Conservation (phyloP, 108 stramenopile species). For the Conticribra guillardii region DNA sequence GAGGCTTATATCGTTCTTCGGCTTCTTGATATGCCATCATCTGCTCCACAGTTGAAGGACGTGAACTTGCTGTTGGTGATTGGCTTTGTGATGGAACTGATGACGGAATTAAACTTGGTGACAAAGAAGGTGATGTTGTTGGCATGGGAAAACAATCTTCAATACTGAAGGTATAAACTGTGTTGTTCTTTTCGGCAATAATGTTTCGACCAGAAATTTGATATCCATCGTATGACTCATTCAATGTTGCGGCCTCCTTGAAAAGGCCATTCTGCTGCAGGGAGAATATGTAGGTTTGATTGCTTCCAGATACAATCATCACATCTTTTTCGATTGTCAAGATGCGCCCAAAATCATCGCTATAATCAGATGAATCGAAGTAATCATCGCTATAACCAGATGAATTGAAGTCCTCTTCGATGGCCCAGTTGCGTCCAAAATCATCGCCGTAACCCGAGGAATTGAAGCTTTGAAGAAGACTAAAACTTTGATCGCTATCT, state of each 20-base stretch:
- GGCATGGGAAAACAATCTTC: constrained; percentile 20
- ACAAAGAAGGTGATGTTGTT: not conserved
- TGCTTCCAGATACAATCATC: constrained; percentile 25
- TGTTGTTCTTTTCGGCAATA: constrained; percentile 10
- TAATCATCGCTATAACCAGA: too few relatives aligned
- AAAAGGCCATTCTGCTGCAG: constrained; percentile 5
- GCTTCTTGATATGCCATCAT: too few relatives aligned
- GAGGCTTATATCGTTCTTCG: too few relatives aligned
- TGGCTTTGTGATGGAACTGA: too few relatives aligned
- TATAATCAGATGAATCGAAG: too few relatives aligned
- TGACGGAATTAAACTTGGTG: too few relatives aligned
- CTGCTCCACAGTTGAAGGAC: too few relatives aligned
- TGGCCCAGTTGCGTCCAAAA: too few relatives aligned
- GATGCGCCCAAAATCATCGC: constrained; percentile 10
- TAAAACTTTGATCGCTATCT: not conserved
- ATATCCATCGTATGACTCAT: constrained; percentile 15
- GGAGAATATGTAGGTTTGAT: constrained; percentile 25
- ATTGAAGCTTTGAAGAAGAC: constrained; percentile 8
- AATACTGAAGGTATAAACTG: constrained; percentile 15
- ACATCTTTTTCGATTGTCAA: constrained; percentile 17
- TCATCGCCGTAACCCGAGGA: constrained; percentile 22
- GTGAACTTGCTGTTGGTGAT: too few relatives aligned
- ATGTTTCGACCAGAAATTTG: constrained; percentile 20
- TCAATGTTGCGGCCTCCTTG: constrained; percentile 6
- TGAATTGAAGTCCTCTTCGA: too few relatives aligned